Percentiles rank a stretch among this genome's conserved stretches.
Conservation (phyloP, 805 yeast genomes). For the Candida awuae region DNA sequence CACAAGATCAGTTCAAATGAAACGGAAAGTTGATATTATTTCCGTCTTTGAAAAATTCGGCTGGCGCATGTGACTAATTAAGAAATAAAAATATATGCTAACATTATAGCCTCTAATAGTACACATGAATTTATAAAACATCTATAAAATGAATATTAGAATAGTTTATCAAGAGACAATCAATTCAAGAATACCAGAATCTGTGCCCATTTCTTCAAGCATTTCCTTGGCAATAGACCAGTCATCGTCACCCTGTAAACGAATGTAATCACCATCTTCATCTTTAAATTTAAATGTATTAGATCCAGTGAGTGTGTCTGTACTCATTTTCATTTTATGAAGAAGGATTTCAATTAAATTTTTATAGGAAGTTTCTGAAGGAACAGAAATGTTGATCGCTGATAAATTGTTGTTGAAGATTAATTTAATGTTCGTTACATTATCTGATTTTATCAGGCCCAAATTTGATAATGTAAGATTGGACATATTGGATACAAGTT, state of each 20-base stretch:
- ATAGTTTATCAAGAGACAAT: background rate
- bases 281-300: constrained; percentile 61
- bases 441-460: constrained; percentile 2
- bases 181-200: constrained; percentile 24
- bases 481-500: constrained; percentile 13
- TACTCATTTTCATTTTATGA: constrained; percentile 47
- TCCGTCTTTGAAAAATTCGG: too few species aligned
- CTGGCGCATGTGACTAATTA: too few species aligned
- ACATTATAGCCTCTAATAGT: too few species aligned
- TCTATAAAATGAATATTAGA: background rate
- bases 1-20: too few species aligned
- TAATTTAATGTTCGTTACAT: constrained; percentile 23
- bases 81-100: too few species aligned
- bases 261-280: constrained; percentile 92
- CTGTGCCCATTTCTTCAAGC: constrained; percentile 43
- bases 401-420: constrained; percentile 35
- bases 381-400: constrained; percentile 60
- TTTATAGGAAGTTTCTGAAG: constrained; percentile 22
- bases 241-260: constrained; percentile 79
- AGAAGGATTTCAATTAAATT: constrained; percentile 37
- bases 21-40: too few species aligned
- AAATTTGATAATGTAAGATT: constrained; percentile 12
- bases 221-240: constrained; percentile 78
- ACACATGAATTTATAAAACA: too few species aligned
- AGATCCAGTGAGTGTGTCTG: constrained; percentile 2